These are phyloP conservation scores for Malus asiatica DNA, from an alignment of 306 rosid species.

Conservation along the genomic window DNA sequence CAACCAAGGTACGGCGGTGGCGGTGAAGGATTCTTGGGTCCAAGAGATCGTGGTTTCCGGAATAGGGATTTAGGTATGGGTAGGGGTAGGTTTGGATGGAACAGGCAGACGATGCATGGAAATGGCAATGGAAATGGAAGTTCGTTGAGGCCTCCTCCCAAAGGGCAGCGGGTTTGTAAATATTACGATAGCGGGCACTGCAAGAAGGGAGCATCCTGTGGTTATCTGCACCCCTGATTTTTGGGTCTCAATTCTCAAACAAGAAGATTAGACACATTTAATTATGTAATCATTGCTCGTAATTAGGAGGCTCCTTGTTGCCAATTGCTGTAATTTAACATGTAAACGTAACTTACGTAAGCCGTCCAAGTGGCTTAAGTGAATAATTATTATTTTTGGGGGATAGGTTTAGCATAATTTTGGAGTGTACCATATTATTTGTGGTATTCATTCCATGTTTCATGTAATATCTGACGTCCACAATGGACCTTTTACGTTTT, in stretches of 20 bases:
- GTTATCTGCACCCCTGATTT: slow-evolving; percentile 68
- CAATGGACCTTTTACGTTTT: neutral
- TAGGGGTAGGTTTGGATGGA: slow-evolving; percentile 49
- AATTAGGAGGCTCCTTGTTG: slow-evolving; percentile 36
- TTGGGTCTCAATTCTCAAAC: slow-evolving; percentile 29
- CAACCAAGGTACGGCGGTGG: slow-evolving; percentile 43
- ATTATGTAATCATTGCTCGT: slow-evolving; percentile 51
- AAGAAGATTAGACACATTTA: slow-evolving; percentile 25
- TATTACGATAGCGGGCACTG: slow-evolving; percentile 71
- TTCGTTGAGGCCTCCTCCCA: slow-evolving; percentile 43
- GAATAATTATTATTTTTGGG: slow-evolving; percentile 21
- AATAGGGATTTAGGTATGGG: slow-evolving; percentile 43
- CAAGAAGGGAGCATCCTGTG: slow-evolving; percentile 69
- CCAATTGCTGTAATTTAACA: slow-evolving; percentile 58
- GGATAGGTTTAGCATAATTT: slow-evolving; percentile 12
- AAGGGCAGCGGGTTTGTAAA: slow-evolving; percentile 89
- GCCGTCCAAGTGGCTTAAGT: slow-evolving; percentile 42
- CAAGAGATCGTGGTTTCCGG: slow-evolving; percentile 50
- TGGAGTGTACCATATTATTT: neutral
- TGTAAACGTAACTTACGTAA: slow-evolving; percentile 24
- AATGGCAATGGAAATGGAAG: slow-evolving; percentile 53
- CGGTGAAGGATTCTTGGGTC: slow-evolving; percentile 41
- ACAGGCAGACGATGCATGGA: slow-evolving; percentile 44
- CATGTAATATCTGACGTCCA: neutral
- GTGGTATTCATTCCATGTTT: neutral